Conservation (phyloP, 2,329 filamentous ascomycete genomes). For the Metarhizium robertsii region DNA sequence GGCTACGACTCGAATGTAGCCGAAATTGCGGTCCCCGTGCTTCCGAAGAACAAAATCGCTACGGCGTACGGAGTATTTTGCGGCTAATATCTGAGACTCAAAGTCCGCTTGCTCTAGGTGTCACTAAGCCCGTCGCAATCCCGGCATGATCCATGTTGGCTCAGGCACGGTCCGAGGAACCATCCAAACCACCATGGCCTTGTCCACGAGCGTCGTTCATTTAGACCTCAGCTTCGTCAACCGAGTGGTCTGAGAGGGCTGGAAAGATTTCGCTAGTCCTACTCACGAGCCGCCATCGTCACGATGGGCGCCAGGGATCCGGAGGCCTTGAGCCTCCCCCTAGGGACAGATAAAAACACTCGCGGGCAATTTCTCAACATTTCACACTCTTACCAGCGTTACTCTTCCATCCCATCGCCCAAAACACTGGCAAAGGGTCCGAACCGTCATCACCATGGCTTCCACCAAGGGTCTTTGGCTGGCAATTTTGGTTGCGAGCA, state of each 20-base stretch:
- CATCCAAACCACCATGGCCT: not conserved
- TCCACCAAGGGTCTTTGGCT: not conserved
- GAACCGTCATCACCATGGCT: not conserved
- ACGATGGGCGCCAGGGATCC: not conserved
- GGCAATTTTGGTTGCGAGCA: not conserved
- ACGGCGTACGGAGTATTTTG: too few relatives aligned
- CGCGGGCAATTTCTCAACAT: not conserved
- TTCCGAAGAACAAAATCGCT: too few relatives aligned
- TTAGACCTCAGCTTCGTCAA: not conserved
- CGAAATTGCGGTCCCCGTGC: not conserved
- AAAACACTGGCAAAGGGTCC: not conserved
- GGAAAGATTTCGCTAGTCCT: not conserved
- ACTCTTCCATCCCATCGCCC: not conserved
- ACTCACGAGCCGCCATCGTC: not conserved
- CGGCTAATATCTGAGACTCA: too few relatives aligned
- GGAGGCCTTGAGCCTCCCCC: not conserved
- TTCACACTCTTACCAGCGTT: not conserved
- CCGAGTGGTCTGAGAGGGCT: not conserved
- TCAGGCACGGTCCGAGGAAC: not conserved
- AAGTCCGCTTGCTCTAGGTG: too few relatives aligned
- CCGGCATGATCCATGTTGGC: too few relatives aligned
- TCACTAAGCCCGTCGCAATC: too few relatives aligned
- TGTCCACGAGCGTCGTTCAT: not conserved
- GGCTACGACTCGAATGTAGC: not conserved
- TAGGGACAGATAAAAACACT: not conserved